Conservation (phyloP, 139 green algal species). For the Bryopsis sp. region DNA sequence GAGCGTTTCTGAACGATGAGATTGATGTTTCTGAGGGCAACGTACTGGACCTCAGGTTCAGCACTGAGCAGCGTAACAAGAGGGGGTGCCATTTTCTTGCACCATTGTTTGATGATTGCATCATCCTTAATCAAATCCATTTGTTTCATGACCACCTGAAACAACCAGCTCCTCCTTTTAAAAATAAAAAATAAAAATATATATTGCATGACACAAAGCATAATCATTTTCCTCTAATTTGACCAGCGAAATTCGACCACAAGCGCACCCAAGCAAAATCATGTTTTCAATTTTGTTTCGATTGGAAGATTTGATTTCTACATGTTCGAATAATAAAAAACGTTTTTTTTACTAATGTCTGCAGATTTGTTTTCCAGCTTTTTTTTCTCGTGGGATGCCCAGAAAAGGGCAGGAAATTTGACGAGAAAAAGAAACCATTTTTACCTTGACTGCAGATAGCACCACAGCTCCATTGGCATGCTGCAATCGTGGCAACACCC, state of each 20-base stretch:
- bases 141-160: constrained; percentile 66
- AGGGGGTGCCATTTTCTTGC: constrained; percentile 90
- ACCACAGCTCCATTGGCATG: constrained; percentile 97
- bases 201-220: too few species aligned
- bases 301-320: too few species aligned
- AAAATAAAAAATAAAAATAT: too few species aligned
- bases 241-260: too few species aligned
- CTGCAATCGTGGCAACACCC: constrained; percentile 93
- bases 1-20: constrained; percentile 86
- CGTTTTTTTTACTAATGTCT: too few species aligned
- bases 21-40: constrained; percentile 96
- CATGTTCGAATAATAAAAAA: too few species aligned
- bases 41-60: constrained; percentile 93
- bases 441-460: constrained; percentile 88
- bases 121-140: constrained; percentile 65
- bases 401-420: neutral
- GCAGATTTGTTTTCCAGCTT: too few species aligned
- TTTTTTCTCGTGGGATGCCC: too few species aligned
- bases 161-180: too few species aligned
- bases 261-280: too few species aligned
- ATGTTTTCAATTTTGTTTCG: too few species aligned
- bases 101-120: constrained; percentile 50
- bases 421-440: neutral
- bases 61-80: constrained; percentile 92
- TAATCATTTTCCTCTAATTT: too few species aligned